phyloP scores from a whole-genome alignment of 805 yeast genomes.

The Teunomyces stri region DNA sequence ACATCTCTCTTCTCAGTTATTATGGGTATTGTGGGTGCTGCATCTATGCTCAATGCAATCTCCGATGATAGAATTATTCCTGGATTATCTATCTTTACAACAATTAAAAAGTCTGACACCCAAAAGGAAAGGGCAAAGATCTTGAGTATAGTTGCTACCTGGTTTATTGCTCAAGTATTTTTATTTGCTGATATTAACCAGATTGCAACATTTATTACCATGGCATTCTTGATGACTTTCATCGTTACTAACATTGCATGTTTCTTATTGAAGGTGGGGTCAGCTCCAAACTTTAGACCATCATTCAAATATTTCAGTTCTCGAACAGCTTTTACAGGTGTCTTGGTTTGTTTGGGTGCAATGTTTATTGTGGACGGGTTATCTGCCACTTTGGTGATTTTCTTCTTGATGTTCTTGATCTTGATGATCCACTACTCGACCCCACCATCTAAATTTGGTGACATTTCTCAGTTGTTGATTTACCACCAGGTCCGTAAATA shows the following conservation, averaged over 20 bases:
- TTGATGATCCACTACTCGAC: constrained; percentile 82
- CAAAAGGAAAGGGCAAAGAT: constrained; percentile 54
- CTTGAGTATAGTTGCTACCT: constrained; percentile 68
- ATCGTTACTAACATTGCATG: constrained; percentile 94
- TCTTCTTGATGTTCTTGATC: constrained; percentile 64
- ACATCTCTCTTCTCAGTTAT: constrained; percentile 90
- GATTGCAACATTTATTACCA: constrained; percentile 91
- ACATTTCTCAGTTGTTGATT: constrained; percentile 90
- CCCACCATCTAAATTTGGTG: constrained; percentile 98
- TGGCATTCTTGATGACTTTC: constrained; percentile 97
- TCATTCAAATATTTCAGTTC: constrained; percentile 85
- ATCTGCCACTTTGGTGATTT: constrained; percentile 75
- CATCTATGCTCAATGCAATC: constrained; percentile 85
- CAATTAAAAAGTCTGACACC: constrained; percentile 38
- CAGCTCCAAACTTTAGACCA: constrained; percentile 98
- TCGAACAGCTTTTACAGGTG: constrained; percentile 78
- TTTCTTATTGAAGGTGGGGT: constrained; percentile 76
- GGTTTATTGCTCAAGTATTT: constrained; percentile 80
- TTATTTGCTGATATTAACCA: constrained; percentile 87
- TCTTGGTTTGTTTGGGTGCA: constrained; percentile 65
- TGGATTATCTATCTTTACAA: constrained; percentile 55
- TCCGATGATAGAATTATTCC: constrained; percentile 89
- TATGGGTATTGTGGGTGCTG: constrained; percentile 95
- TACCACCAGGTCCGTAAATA: constrained; percentile 97
- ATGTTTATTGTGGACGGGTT: constrained; percentile 95